A percentile compares a stretch with the other conserved stretches of the same genome.
phyloP scores from a whole-genome alignment of 164 flowering plant genomes.

The Dillenia turbinata region DNA sequence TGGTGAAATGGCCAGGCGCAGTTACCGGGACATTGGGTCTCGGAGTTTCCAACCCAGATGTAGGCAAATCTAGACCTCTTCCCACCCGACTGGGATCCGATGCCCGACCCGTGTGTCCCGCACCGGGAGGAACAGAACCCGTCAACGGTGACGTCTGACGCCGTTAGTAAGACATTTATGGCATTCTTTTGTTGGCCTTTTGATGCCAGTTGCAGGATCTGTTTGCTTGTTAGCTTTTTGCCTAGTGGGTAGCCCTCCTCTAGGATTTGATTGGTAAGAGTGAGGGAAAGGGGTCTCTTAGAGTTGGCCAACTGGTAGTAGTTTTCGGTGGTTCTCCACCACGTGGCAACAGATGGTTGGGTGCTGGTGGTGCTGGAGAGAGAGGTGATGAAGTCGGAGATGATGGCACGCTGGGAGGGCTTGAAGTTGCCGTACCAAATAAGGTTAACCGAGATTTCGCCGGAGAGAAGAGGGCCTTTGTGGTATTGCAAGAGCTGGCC shows the following conservation, averaged over 20 bases:
- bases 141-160: constrained; percentile 22
- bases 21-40: constrained; percentile 21
- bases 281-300: constrained; percentile 11
- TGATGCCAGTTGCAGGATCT: constrained; percentile 40
- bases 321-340: constrained; percentile 35
- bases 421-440: constrained; percentile 63
- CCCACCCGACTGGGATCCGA: too few relatives aligned
- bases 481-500: constrained; percentile 33
- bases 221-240: constrained; percentile 31
- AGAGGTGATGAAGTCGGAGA: constrained; percentile 49
- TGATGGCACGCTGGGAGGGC: constrained; percentile 46
- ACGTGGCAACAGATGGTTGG: constrained; percentile 33
- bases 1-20: constrained; percentile 29
- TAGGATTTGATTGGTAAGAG: constrained; percentile 35
- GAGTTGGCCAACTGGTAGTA: constrained; percentile 15
- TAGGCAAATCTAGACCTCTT: constrained; percentile 5
- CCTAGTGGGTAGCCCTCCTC: constrained; percentile 59
- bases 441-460: constrained; percentile 45
- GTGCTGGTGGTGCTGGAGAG: constrained; percentile 13
- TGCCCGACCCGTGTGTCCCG: constrained; percentile 24
- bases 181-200: constrained; percentile 31
- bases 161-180: constrained; percentile 43
- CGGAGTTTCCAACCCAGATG: constrained; percentile 23
- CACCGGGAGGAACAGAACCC: constrained; percentile 26
- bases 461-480: constrained; percentile 50